Evolutionary conservation across 2,329 filamentous ascomycete genomes (phyloP).

Genomic region (Coccinonectria pachysandricola): DNA sequence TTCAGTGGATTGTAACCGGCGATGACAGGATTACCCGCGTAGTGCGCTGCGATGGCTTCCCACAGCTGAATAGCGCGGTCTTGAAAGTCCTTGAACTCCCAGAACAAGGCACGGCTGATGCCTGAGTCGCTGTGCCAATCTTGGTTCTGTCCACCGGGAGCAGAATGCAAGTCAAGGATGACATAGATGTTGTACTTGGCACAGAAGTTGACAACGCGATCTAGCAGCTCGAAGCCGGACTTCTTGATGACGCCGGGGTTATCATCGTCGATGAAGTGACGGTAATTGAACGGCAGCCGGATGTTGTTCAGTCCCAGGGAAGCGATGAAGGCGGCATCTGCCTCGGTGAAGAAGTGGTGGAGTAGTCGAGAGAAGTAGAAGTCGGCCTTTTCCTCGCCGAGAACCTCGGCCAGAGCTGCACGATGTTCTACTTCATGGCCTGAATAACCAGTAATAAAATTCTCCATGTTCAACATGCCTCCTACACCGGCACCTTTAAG

Average conservation of each 20-base stretch:
- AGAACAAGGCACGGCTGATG: conserved; percentile 30
- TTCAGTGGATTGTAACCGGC: conserved; percentile 31
- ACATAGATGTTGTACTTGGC: conserved; percentile 31
- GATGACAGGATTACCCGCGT: conserved; percentile 30
- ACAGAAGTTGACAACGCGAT: conserved; percentile 37
- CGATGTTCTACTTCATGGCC: conserved; percentile 48
- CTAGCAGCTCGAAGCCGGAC: conserved; percentile 37
- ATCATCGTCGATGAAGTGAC: conserved; percentile 43
- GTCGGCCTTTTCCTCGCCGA: conserved; percentile 45
- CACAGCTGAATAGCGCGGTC: conserved; percentile 34
- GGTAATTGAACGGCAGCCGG: conserved; percentile 51
- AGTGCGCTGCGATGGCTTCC: conserved; percentile 31
- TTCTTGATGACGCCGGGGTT: conserved; percentile 37
- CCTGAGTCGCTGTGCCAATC: conserved; percentile 36
- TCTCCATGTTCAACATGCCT: conserved; percentile 39
- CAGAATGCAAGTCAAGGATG: conserved; percentile 34
- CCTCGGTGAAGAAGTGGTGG: conserved; percentile 48
- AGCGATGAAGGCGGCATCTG: conserved; percentile 48
- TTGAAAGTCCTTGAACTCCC: conserved; percentile 37
- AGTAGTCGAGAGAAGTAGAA: conserved; percentile 50
- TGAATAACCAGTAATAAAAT: conserved; percentile 54
- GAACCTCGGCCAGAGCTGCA: conserved; percentile 38
- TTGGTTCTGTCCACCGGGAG: conserved; percentile 36
- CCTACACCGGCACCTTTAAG: conserved; percentile 27
- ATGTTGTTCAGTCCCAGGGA: conserved; percentile 47